A percentile compares a stretch with the other conserved stretches of the same genome.
These are phyloP conservation scores for Candida tropicalis DNA, from an alignment of 1,139 yeast species.

Conservation along the genomic window DNA sequence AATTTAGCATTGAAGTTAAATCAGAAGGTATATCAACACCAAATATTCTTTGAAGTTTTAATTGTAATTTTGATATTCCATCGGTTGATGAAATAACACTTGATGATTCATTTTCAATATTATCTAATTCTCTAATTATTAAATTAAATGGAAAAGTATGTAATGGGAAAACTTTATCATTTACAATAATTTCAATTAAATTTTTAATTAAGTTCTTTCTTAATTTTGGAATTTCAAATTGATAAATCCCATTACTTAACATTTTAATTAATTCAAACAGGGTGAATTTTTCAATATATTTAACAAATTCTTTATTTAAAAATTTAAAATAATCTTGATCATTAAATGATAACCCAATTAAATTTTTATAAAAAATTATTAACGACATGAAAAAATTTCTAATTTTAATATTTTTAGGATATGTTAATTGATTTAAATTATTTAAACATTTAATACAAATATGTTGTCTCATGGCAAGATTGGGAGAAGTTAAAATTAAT, in stretches of 20 bases:
- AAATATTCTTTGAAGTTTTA: slow-evolving; percentile 14
- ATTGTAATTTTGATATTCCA: slow-evolving; percentile 10
- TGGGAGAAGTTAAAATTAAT: slow-evolving; percentile 12
- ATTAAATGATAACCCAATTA: slow-evolving; percentile 4
- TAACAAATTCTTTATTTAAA: slow-evolving; percentile 10
- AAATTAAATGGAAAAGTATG: slow-evolving; percentile 23
- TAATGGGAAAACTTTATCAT: slow-evolving; percentile 18
- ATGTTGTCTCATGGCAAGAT: slow-evolving; percentile 11
- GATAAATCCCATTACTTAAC: slow-evolving; percentile 7
- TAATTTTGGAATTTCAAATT: slow-evolving; percentile 7
- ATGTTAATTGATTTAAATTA: slow-evolving; percentile 9
- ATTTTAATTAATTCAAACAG: slow-evolving; percentile 8
- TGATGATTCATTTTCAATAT: background rate
- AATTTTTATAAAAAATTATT: slow-evolving; percentile 2
- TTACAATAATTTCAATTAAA: slow-evolving; percentile 13
- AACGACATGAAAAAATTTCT: slow-evolving; percentile 15
- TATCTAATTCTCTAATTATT: slow-evolving; percentile 10
- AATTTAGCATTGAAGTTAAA: slow-evolving; percentile 13
- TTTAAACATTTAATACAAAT: slow-evolving; percentile 12
- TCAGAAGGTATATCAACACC: slow-evolving; percentile 21
- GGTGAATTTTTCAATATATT: slow-evolving; percentile 8
- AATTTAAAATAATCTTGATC: slow-evolving; percentile 11
- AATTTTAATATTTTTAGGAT: slow-evolving; percentile 11
- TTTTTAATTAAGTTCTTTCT: slow-evolving; percentile 7
- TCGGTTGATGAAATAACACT: background rate